phyloP scores from a whole-genome alignment of 2,329 filamentous ascomycete species.

The Cercospora sojina region DNA sequence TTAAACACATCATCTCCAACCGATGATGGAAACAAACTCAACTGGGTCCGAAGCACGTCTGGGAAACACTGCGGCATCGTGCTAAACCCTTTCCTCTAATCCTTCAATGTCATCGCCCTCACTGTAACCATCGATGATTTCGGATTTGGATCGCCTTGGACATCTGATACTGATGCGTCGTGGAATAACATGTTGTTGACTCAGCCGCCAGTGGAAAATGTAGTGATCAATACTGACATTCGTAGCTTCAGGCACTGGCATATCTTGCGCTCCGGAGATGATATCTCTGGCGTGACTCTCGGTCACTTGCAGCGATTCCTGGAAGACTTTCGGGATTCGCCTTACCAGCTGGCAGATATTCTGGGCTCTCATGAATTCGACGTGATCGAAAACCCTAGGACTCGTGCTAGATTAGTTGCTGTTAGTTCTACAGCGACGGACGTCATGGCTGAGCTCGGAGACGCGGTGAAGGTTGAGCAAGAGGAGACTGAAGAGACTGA shows the following conservation, averaged over 20 bases:
- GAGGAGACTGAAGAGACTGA: too few relatives aligned
- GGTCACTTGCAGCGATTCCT: not conserved
- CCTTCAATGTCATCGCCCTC: too few relatives aligned
- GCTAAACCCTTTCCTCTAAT: too few relatives aligned
- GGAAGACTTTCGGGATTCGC: not conserved
- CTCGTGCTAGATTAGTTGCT: not conserved
- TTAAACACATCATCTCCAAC: too few relatives aligned
- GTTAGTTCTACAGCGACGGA: not conserved
- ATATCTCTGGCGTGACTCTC: not conserved
- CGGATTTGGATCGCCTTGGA: not conserved
- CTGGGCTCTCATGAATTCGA: too few relatives aligned
- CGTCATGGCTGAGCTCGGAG: not conserved
- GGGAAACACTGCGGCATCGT: too few relatives aligned
- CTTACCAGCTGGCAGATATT: too few relatives aligned
- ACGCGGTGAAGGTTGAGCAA: not conserved
- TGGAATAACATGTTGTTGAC: not conserved
- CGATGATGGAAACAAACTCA: too few relatives aligned
- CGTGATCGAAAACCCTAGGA: too few relatives aligned
- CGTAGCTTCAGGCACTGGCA: too few relatives aligned
- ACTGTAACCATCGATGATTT: not conserved
- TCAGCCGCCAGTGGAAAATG: not conserved
- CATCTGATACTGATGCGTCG: not conserved
- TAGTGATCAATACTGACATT: not conserved
- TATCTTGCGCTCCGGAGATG: not conserved
- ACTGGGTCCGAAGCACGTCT: too few relatives aligned